Evolutionary conservation across 495 filamentous ascomycete genomes (phyloP), one percentile per base, ranked within the genome.

Genomic region (Neurospora sp.): DNA sequence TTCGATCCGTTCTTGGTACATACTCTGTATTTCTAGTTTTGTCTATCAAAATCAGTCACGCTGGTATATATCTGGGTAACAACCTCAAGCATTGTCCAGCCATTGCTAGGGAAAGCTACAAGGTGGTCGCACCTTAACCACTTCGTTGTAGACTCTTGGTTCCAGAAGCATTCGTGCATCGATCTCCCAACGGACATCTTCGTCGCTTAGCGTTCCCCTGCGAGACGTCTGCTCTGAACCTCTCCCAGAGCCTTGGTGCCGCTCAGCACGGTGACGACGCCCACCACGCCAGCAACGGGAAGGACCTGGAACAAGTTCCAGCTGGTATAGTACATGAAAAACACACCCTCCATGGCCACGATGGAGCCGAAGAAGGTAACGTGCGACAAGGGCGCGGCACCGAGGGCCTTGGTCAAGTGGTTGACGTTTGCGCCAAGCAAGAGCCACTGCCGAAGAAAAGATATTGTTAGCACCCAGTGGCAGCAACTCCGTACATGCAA

Each of bases 281-380:
- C 91, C 69, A 92, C 88, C 53, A 87, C 83, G 41, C 85, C 88
- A 74, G 89, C 89, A 70, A 89, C 90, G 10, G 94, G 94, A 45
- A 99, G 87, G 38, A 88, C 88, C 84, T 97, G 91, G 87, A 98
- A 99, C 65, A 99, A 84, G 76, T 90, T 97, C 96, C 95, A 98
- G 76, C 83, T 91, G 40, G 87, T 92, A 80, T 98, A 99, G 86
- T 99, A 99, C 80, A 97, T 81, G 86, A 94, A 94, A 84, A 98
- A 98, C 75, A 97, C 88, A 9, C 88, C 92, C 82, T 99, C 96
- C 84, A 99, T 90, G 14, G 89, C 88, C 37, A 97, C 42, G 73
- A 99, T 88, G 9, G 93, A 96, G 48, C 90, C 91, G 74, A 95
- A 90, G 83, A 98, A 97, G 59, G 91, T 78, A 48, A 88, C 84